Evolutionary conservation across 208 protist species (phyloP), one percentile per base, ranked within the genome.

Genomic region (Acanthamoeba culbertsoni): DNA sequence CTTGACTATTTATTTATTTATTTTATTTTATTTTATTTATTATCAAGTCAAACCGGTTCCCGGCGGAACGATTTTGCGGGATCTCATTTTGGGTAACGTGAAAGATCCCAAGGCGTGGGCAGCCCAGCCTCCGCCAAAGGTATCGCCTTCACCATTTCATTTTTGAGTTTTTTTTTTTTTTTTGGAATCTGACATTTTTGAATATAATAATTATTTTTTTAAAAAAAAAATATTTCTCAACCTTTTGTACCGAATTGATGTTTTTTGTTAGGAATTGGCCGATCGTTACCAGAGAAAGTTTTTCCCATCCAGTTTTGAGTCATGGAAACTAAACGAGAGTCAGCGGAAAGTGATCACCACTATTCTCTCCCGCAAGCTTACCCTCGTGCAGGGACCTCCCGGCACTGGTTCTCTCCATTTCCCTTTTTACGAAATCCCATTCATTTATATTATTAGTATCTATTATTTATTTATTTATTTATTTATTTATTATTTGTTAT

Each of bases 311-410:
- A 45, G 79, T 55, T 93, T 93, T n/a, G 46, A 63, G 7, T 16
- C 46, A 5, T 93, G 89, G 89, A 33, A 37, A 33, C 57, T 93
- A 23, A 93, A 93, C 46, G 91, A 82, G 6, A 88, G 68, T 40
- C 91, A 93, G 45, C 33, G 91, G 40, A 35, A 55, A 18, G 84
- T 73, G 4, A 93, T 93, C 59, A 55, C 45, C 4, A 65, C 37
- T 14, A 59, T 73, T 12, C 59, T 93, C 37, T 20, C 42, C 3
- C 12, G 71, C 8, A 51, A 35, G 84, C 46, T 93, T 2, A 89
- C 91, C 40, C 91, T 93, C 5, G 57, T 93, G 28, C 91, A 93
- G 45, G 91, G 75, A 23, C 59, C 75, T 20, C 91, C 84, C 42
- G 91, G 75, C 40, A 75, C 65, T 57, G 46, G 57, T n/a, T n/a